phyloP scores from a whole-genome alignment of 2,329 filamentous ascomycete species.

The Lasiodiplodia citricola region DNA sequence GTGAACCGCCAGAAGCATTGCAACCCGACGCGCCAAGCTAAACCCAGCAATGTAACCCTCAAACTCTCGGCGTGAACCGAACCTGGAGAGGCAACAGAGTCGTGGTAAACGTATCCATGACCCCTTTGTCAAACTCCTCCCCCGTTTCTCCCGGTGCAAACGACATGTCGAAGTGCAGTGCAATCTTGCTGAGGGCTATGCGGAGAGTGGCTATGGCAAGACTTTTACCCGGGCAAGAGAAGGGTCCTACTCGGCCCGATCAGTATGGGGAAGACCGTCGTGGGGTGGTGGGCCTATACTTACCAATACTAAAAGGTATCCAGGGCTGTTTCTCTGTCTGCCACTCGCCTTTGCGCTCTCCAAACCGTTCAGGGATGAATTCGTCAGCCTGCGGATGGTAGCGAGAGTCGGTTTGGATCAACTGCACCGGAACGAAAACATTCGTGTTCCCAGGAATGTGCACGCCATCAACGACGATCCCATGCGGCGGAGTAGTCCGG shows the following conservation, averaged over 20 bases:
- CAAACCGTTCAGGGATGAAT: slow-evolving; percentile 40
- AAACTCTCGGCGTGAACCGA: neutral
- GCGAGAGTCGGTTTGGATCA: slow-evolving; percentile 36
- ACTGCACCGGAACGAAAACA: slow-evolving; percentile 34
- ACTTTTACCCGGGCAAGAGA: slow-evolving; percentile 75
- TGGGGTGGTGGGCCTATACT: neutral
- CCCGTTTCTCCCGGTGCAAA: slow-evolving; percentile 46
- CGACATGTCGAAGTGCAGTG: slow-evolving; percentile 65
- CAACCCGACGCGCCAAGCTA: no score
- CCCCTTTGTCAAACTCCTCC: slow-evolving; percentile 37
- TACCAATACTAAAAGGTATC: slow-evolving; percentile 13
- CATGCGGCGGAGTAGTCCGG: slow-evolving; percentile 46
- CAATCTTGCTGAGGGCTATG: slow-evolving; percentile 64
- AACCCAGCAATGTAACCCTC: no score
- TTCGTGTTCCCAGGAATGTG: slow-evolving; percentile 41
- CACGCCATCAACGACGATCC: slow-evolving; percentile 40
- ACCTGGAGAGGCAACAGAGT: slow-evolving; percentile 1
- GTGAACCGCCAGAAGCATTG: no score
- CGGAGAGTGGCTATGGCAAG: slow-evolving; percentile 71
- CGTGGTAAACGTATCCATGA: slow-evolving; percentile 40
- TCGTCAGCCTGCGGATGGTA: slow-evolving; percentile 28
- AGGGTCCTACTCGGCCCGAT: slow-evolving; percentile 53
- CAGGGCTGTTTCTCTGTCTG: slow-evolving; percentile 34
- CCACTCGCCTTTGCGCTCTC: slow-evolving; percentile 38
- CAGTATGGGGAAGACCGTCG: neutral